Evolutionary conservation across 2,329 filamentous ascomycete genomes (phyloP).

Genomic region (Verticillium dahliae): DNA sequence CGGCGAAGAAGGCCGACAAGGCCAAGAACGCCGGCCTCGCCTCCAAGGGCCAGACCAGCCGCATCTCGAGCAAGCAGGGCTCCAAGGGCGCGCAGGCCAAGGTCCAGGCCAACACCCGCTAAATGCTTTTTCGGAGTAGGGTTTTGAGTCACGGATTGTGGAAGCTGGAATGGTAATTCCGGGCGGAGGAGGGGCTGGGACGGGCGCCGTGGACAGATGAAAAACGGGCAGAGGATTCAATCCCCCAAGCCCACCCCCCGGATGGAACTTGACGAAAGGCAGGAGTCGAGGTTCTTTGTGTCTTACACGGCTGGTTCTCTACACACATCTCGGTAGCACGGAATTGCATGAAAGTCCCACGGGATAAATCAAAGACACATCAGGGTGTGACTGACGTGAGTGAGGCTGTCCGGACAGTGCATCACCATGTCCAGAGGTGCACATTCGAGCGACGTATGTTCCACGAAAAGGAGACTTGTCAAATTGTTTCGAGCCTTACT

Average conservation of each 20-base stretch:
- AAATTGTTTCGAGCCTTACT: too few species aligned
- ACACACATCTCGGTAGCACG: constrained; percentile 16
- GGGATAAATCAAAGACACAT: constrained; percentile 2
- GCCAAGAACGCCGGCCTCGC: constrained; percentile 76
- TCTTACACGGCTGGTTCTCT: constrained; percentile 15
- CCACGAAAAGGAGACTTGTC: too few species aligned
- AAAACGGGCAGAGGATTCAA: constrained; percentile 1
- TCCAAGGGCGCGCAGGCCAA: constrained; percentile 85
- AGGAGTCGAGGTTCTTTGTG: constrained; percentile 15
- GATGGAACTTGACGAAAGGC: constrained; percentile 4
- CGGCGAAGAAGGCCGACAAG: constrained; percentile 98
- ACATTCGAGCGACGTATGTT: too few species aligned
- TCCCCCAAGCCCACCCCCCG: background rate
- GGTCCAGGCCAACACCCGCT: constrained; percentile 81
- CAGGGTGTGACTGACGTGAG: background rate
- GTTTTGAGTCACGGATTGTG: background rate
- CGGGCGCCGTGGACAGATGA: background rate
- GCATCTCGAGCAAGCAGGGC: constrained; percentile 94
- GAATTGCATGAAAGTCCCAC: constrained; percentile 16
- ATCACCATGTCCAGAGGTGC: too few species aligned
- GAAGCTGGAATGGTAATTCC: background rate
- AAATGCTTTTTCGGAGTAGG: constrained; percentile 31
- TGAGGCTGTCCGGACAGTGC: background rate
- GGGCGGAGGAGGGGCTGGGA: background rate
- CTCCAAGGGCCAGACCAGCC: constrained; percentile 69